Evolutionary conservation across 257 asterid genomes (phyloP).

Genomic region (Mitragyna speciosa): DNA sequence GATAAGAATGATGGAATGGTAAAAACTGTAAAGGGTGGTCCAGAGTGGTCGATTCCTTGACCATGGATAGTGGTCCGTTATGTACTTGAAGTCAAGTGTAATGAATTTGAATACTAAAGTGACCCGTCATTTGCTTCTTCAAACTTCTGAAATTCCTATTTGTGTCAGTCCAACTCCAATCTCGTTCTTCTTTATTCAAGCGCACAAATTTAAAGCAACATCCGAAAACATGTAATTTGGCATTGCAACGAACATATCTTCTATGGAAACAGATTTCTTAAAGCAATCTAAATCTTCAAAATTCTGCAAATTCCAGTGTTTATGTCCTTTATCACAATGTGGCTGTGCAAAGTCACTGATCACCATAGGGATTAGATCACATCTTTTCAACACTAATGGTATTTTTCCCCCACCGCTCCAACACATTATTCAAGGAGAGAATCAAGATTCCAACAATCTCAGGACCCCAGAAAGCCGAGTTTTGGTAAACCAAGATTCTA

Average conservation of each 20-base stretch:
- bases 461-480: conserved; percentile 1
- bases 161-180: background rate
- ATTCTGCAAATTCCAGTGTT: background rate
- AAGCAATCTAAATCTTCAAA: background rate
- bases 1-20: background rate
- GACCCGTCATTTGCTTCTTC: background rate
- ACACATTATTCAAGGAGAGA: background rate
- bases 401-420: background rate
- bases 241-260: background rate
- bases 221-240: background rate
- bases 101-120: background rate
- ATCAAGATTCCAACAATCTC: conserved; percentile 12
- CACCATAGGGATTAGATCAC: background rate
- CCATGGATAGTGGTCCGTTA: conserved; percentile 7
- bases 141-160: background rate
- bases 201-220: background rate
- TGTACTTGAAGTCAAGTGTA: conserved; percentile 13
- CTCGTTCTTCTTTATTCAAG: background rate
- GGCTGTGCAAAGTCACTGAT: background rate
- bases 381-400: background rate
- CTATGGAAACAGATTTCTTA: no score
- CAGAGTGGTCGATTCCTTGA: background rate
- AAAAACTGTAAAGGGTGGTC: background rate
- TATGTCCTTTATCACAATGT: background rate
- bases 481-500: conserved; percentile 21